Conservation (phyloP, 192 early-diverging fungal genomes). For the Entrophospora sp. region DNA sequence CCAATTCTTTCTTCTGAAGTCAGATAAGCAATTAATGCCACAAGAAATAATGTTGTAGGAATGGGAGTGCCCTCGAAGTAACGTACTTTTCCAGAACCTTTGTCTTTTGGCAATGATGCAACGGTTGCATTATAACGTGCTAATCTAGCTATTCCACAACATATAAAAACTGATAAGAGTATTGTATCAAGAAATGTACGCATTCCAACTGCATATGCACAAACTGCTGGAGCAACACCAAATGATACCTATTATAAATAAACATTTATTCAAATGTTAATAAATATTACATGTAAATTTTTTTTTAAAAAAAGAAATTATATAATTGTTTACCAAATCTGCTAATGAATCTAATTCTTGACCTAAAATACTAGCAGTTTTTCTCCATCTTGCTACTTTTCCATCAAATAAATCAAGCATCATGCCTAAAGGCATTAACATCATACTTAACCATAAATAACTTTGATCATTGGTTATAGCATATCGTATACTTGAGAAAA, state of each 20-base stretch:
- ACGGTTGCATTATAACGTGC: slow-evolving; percentile 89
- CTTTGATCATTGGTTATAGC: slow-evolving; percentile 51
- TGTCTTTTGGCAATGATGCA: slow-evolving; percentile 62
- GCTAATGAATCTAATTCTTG: slow-evolving; percentile 87
- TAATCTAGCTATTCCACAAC: slow-evolving; percentile 74
- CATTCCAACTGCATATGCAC: slow-evolving; percentile 79
- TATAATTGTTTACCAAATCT: slow-evolving; percentile 58
- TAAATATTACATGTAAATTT: no score
- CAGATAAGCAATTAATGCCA: slow-evolving; percentile 57
- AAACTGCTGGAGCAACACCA: slow-evolving; percentile 74
- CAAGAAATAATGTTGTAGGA: slow-evolving; percentile 64
- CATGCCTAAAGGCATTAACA: slow-evolving; percentile 60
- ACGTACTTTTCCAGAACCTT: slow-evolving; percentile 64
- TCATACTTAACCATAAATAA: slow-evolving; percentile 54
- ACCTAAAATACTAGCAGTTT: slow-evolving; percentile 64
- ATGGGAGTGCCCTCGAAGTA: slow-evolving; percentile 92
- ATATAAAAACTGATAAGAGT: slow-evolving; percentile 77
- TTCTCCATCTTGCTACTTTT: slow-evolving; percentile 75
- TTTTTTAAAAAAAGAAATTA: no score
- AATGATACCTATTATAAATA: slow-evolving; percentile 44
- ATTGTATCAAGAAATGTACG: slow-evolving; percentile 71
- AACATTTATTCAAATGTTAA: no score
- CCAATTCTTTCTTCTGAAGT: slow-evolving; percentile 40
- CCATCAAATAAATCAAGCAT: slow-evolving; percentile 70
- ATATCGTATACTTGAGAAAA: slow-evolving; percentile 67